These are phyloP conservation scores for Suillus fuscotomentosus DNA, from an alignment of 768 basidiomycete genomes.

Conservation along the genomic window DNA sequence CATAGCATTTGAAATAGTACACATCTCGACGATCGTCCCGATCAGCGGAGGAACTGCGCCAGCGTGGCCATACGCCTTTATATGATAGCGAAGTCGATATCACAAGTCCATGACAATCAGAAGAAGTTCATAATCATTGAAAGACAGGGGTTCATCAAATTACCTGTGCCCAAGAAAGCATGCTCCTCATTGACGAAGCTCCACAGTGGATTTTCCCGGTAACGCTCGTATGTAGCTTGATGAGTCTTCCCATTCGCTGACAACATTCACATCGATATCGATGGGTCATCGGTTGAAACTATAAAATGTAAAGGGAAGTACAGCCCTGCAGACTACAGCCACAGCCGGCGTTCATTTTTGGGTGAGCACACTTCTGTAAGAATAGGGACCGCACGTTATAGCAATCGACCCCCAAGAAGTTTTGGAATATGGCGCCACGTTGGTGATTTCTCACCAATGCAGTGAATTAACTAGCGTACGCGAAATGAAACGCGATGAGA, in stretches of 20 bases:
- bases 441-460: constrained; percentile 3
- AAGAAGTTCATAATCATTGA: not conserved
- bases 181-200: constrained; percentile 21
- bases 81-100: not conserved
- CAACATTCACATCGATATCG: constrained; percentile 38
- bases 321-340: constrained; percentile 12
- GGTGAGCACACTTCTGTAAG: not conserved
- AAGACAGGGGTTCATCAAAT: constrained; percentile 3
- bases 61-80: not conserved
- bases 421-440: not conserved
- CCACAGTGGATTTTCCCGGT: constrained; percentile 34
- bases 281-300: constrained; percentile 45
- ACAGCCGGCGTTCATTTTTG: constrained; percentile 6
- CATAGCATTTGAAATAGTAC: constrained; percentile 8
- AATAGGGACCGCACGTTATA: constrained; percentile 4
- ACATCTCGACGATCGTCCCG: constrained; percentile 13
- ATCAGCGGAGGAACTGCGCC: constrained; percentile 5
- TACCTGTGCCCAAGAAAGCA: constrained; percentile 41
- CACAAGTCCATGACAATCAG: constrained; percentile 1
- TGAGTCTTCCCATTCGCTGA: constrained; percentile 42
- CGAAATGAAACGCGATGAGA: not conserved
- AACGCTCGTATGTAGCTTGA: constrained; percentile 41
- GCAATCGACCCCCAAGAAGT: not conserved
- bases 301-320: constrained; percentile 41
- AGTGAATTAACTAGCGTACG: not conserved